These are phyloP conservation scores for Epichloe typhina DNA, from an alignment of 2,329 filamentous ascomycete species.

Conservation along the genomic window DNA sequence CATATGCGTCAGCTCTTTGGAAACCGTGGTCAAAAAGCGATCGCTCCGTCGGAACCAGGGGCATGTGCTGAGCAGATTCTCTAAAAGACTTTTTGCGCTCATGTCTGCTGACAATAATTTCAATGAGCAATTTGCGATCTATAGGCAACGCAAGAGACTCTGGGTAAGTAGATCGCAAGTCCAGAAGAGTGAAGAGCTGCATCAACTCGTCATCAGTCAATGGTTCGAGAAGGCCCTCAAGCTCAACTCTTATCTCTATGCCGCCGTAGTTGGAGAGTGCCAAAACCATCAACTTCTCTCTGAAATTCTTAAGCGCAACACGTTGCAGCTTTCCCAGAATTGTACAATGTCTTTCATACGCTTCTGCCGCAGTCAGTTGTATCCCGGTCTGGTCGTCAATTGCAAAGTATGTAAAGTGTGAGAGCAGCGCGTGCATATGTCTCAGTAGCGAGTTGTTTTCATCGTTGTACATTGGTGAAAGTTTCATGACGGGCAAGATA, in stretches of 20 bases:
- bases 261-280: constrained; percentile 86
- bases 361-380: constrained; percentile 57
- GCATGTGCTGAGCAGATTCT: constrained; percentile 57
- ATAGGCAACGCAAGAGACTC: constrained; percentile 49
- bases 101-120: constrained; percentile 61
- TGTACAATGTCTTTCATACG: constrained; percentile 69
- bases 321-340: constrained; percentile 68
- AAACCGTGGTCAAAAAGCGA: constrained; percentile 68
- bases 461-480: constrained; percentile 67
- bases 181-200: constrained; percentile 54
- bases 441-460: constrained; percentile 65
- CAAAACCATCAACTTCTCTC: constrained; percentile 79
- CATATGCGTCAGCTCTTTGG: constrained; percentile 71
- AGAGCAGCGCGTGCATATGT: constrained; percentile 67
- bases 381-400: constrained; percentile 83
- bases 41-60: constrained; percentile 71
- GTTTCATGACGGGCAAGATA: constrained; percentile 58
- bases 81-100: constrained; percentile 74
- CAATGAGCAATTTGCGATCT: constrained; percentile 52
- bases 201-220: constrained; percentile 64
- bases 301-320: constrained; percentile 67
- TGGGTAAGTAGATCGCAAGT: constrained; percentile 75
- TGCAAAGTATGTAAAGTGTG: constrained; percentile 77
- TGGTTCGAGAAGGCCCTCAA: constrained; percentile 59
- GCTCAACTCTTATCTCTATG: constrained; percentile 66